phyloP scores from a whole-genome alignment of 1,284 basidiomycete genomes.

The Wolfiporia cocos region DNA sequence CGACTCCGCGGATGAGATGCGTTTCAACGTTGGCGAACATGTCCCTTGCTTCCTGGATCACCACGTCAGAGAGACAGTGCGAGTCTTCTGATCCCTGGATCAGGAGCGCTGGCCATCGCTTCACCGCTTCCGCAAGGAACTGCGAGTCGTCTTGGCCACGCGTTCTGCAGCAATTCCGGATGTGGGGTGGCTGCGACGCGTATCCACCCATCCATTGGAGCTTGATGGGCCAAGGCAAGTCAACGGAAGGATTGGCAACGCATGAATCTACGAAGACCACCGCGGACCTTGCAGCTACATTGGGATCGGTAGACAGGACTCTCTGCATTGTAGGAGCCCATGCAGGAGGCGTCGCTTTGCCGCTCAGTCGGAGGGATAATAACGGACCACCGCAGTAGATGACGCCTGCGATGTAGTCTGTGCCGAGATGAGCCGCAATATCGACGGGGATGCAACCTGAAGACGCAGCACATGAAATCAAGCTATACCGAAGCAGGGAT shows the following conservation, averaged over 20 bases:
- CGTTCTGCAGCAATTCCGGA: constrained; percentile 21
- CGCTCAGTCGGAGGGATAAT: constrained; percentile 16
- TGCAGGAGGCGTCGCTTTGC: constrained; percentile 22
- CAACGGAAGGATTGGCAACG: constrained; percentile 17
- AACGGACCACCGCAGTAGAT: constrained; percentile 28
- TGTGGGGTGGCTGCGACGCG: constrained; percentile 27
- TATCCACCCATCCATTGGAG: constrained; percentile 30
- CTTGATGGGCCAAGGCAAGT: constrained; percentile 24
- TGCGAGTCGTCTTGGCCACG: constrained; percentile 31
- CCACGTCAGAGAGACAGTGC: constrained; percentile 14
- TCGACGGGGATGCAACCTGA: constrained; percentile 24
- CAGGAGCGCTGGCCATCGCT: constrained; percentile 28
- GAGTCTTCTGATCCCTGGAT: constrained; percentile 30
- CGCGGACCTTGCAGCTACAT: constrained; percentile 22
- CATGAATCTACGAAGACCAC: constrained; percentile 28
- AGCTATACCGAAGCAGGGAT: background rate
- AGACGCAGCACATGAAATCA: background rate
- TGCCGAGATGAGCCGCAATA: constrained; percentile 28
- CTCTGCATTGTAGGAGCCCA: constrained; percentile 24
- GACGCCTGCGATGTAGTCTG: constrained; percentile 29
- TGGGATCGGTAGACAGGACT: constrained; percentile 22
- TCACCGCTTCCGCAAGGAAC: constrained; percentile 20
- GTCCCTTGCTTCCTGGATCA: constrained; percentile 19
- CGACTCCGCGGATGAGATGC: constrained; percentile 23
- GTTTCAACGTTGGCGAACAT: constrained; percentile 22